A percentile compares a stretch with the other conserved stretches of the same genome.
Evolutionary conservation across 106 monocot species (phyloP).

Genomic region (Hemerocallis citrina): DNA sequence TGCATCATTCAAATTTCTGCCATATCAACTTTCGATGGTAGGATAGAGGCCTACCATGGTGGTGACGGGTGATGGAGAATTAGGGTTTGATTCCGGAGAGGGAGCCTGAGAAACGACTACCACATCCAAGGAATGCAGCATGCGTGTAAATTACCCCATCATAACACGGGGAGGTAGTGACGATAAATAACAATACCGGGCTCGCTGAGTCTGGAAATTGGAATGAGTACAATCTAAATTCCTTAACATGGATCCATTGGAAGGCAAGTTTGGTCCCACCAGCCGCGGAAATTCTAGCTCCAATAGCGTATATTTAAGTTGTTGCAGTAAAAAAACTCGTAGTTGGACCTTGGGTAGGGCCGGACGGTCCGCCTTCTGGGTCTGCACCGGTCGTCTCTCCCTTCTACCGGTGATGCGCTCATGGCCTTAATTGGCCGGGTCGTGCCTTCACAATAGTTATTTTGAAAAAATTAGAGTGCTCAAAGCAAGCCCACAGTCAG

Average conservation of each 20-base stretch:
- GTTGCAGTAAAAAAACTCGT: conserved; percentile 14
- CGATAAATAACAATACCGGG: too few species aligned
- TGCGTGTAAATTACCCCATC: conserved; percentile 6
- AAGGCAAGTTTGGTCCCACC: conserved; percentile 7
- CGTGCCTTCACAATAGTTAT: neutral
- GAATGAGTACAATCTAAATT: too few species aligned
- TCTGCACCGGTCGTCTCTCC: neutral
- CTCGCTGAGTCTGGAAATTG: too few species aligned
- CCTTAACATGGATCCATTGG: conserved; percentile 10
- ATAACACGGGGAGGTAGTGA: conserved; percentile 6
- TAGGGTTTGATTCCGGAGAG: too few species aligned
- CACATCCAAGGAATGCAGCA: too few species aligned
- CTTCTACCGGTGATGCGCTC: conserved; percentile 6
- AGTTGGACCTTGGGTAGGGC: conserved; percentile 12
- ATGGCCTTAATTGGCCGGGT: conserved; percentile 2
- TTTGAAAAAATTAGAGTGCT: too few species aligned
- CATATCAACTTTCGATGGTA: too few species aligned
- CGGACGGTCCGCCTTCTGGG: neutral
- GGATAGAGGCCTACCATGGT: too few species aligned
- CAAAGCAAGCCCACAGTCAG: neutral
- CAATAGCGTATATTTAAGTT: conserved; percentile 17
- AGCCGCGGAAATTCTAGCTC: conserved; percentile 1
- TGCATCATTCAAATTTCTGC: neutral
- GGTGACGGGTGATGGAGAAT: too few species aligned
- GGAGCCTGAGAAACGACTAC: too few species aligned